phyloP scores from a whole-genome alignment of 139 green algal genomes.

The Haematococcus lacustris region DNA sequence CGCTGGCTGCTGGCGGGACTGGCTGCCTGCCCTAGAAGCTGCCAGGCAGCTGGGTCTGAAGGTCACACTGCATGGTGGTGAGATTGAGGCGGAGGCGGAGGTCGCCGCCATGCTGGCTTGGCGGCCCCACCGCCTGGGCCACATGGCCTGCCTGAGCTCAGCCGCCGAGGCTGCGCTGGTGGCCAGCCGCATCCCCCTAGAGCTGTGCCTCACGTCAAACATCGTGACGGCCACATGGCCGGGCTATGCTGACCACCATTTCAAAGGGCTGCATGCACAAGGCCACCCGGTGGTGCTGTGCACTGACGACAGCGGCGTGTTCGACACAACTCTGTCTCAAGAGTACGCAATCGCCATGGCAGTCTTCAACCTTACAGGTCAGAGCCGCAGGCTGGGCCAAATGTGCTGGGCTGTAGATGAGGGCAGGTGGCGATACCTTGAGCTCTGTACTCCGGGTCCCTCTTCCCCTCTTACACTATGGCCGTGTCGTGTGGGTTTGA shows the following conservation, averaged over 20 bases:
- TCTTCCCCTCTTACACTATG: not conserved
- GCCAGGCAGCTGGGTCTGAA: not conserved
- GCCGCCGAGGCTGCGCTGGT: constrained; percentile 38
- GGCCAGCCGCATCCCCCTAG: constrained; percentile 53
- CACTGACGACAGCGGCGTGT: constrained; percentile 73
- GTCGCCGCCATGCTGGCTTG: constrained; percentile 9
- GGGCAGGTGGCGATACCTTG: not conserved
- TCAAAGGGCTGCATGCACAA: constrained; percentile 38
- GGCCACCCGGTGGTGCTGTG: constrained; percentile 72
- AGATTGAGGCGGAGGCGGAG: not conserved
- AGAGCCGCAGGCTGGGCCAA: not conserved
- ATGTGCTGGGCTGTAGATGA: not conserved
- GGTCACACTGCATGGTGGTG: not conserved
- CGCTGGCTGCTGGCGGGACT: not conserved
- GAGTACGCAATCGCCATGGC: constrained; percentile 52
- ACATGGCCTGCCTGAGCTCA: constrained; percentile 68
- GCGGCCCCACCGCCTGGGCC: constrained; percentile 60
- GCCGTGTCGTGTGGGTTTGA: not conserved
- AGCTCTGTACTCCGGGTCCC: not conserved
- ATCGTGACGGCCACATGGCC: constrained; percentile 47
- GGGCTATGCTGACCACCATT: constrained; percentile 62
- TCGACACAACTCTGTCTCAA: constrained; percentile 49
- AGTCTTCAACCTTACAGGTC: constrained; percentile 36
- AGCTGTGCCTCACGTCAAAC: constrained; percentile 70
- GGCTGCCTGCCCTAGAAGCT: not conserved